Evolutionary conservation across 352 stramenopile species (phyloP), one percentile per base, ranked within the genome.

Genomic region (Elongisporangium undulatum): DNA sequence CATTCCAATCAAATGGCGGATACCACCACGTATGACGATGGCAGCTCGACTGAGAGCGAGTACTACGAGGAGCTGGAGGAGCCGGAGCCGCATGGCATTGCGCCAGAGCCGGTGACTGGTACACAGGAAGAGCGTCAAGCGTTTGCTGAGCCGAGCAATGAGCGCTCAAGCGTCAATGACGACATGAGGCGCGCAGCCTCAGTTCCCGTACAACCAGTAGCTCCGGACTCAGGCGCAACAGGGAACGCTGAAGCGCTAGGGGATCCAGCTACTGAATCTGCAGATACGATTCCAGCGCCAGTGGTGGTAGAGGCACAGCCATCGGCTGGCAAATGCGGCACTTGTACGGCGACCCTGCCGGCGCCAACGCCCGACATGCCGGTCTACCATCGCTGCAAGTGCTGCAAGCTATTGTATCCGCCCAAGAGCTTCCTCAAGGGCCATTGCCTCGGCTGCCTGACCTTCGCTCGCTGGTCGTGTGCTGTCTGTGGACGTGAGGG

Each of bases 11-110:
- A n/a, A n/a, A n/a, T n/a, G n/a, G n/a, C n/a, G n/a, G n/a, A 15
- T 6, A 23, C 29, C 48, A 51, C 24, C 22, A 49, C 56, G 0
- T 71, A 60, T 51, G 51, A 71, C 50, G 67, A 61, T 38, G 62
- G 56, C 13, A 66, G 59, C 26, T 71, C 67, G 51, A 74, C 67
- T 12, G 67, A 74, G 45, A 74, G 63, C 59, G 63, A 74, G 61
- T 58, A 45, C 48, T 71, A 66, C 38, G 64, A 67, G 29, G 29
- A 41, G 29, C 29, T 41, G 13, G 29, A 41, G 8, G 29, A 41
- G 5, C 5, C 29, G 8, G 29, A 41, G 13, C 29, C 8, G 29
- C 29, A 41, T 15, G 8, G 5, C 29, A 41, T 4, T 41, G 29
- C 29, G 1, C 29, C 29, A 41, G 29, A 41, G 29, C 29, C 29